phyloP scores from a whole-genome alignment of 176 grass and related monocot genomes.

The Rhynchospora pubera region DNA sequence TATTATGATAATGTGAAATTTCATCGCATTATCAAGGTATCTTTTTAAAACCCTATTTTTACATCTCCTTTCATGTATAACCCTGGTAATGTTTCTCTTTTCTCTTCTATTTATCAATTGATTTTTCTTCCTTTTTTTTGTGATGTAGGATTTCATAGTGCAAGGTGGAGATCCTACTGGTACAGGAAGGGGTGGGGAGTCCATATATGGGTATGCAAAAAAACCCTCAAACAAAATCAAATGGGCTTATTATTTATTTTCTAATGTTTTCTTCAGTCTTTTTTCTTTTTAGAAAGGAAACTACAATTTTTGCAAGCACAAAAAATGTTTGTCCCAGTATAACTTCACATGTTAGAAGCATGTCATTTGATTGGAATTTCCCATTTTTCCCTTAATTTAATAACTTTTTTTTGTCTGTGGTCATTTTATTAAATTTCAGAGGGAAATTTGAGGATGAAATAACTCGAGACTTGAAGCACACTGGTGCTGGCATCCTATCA shows the following conservation, averaged over 20 bases:
- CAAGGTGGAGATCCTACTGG: conserved; percentile 97
- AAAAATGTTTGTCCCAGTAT: neutral
- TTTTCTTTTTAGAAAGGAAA: neutral
- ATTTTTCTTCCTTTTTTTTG: neutral
- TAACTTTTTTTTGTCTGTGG: neutral
- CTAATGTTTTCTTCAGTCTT: neutral
- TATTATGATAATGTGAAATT: conserved; percentile 87
- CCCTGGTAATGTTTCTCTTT: neutral
- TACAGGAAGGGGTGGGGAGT: conserved; percentile 88
- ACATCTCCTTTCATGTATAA: neutral
- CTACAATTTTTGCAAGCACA: neutral
- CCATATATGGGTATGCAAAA: conserved; percentile 79
- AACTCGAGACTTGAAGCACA: conserved; percentile 82
- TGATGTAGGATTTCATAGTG: conserved; percentile 82
- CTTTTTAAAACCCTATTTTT: neutral
- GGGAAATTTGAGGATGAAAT: conserved; percentile 93
- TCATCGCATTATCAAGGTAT: conserved; percentile 95
- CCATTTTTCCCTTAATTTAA: neutral
- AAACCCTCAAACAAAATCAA: too few relatives aligned
- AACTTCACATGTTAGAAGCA: neutral
- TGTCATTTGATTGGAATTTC: neutral
- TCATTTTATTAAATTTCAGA: conserved; percentile 27
- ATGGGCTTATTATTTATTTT: neutral
- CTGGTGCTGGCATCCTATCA: conserved; percentile 82
- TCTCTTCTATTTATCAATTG: neutral